These are phyloP conservation scores for Posidonia oceanica DNA, from an alignment of 116 monocot species.

Conservation along the genomic window DNA sequence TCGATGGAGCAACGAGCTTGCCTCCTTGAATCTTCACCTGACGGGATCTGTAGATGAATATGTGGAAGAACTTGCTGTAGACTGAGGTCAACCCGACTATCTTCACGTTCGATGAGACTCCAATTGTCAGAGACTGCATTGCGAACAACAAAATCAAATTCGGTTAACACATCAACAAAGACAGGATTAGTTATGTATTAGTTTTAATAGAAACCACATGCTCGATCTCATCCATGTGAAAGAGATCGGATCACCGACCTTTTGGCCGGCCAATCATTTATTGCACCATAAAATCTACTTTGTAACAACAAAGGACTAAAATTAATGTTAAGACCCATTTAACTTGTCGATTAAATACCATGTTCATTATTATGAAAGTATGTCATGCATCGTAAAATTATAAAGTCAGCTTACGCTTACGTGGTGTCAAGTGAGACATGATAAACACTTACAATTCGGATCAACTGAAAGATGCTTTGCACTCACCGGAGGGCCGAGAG, in stretches of 20 bases:
- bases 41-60: conserved; percentile 7
- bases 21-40: conserved; percentile 18
- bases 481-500: conserved; percentile 11
- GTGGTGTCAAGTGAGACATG: too few relatives aligned
- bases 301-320: not conserved
- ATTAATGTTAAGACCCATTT: not conserved
- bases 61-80: conserved; percentile 20
- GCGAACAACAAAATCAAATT: not conserved
- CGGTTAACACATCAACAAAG: too few relatives aligned
- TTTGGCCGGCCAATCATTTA: not conserved
- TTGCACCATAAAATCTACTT: not conserved
- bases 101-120: conserved; percentile 6
- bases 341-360: not conserved
- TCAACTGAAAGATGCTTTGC: not conserved
- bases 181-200: too few relatives aligned
- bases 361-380: not conserved
- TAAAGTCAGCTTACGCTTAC: not conserved
- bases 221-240: not conserved
- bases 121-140: conserved; percentile 17
- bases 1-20: conserved; percentile 18
- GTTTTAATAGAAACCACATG: too few relatives aligned
- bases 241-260: not conserved
- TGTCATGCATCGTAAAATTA: not conserved
- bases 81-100: conserved; percentile 4
- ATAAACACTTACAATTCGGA: too few relatives aligned